Conservation (phyloP, 2,329 filamentous ascomycete species). For the Cladosporium sp. region DNA sequence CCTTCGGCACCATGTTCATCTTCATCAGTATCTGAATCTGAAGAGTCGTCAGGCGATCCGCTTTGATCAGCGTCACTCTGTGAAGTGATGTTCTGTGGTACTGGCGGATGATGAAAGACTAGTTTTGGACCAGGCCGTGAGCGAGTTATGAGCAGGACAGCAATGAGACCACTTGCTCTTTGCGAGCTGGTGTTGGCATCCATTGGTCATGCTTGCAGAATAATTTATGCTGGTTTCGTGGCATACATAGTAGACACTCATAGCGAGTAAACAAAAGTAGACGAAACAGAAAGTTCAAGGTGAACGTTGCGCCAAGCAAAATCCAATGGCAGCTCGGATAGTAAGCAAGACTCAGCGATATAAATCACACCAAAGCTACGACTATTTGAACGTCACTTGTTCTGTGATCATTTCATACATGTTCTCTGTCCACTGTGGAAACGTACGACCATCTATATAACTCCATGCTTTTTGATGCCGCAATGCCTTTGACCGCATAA, state of each 20-base stretch:
- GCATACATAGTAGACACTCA: too few relatives aligned
- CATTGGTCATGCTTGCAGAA: constrained; percentile 7
- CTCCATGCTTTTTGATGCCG: constrained; percentile 8
- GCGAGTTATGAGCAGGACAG: constrained; percentile 69
- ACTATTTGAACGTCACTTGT: not conserved
- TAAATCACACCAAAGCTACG: too few relatives aligned
- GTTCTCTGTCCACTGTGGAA: not conserved
- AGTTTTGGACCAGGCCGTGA: constrained; percentile 76
- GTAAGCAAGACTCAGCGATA: too few relatives aligned
- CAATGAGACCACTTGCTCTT: constrained; percentile 45
- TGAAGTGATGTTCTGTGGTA: not conserved
- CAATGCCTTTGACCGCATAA: constrained; percentile 3
- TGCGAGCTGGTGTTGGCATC: not conserved
- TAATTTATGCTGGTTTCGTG: too few relatives aligned
- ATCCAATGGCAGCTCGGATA: not conserved
- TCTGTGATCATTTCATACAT: constrained; percentile 12
- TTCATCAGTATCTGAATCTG: constrained; percentile 2
- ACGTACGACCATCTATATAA: constrained; percentile 8
- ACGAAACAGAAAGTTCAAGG: too few relatives aligned
- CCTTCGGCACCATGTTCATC: not conserved
- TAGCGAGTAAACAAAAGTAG: too few relatives aligned
- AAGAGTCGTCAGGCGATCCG: constrained; percentile 1
- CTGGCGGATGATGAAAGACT: constrained; percentile 71
- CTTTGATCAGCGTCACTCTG: not conserved
- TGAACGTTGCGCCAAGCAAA: not conserved